Evolutionary conservation across 2,329 filamentous ascomycete species (phyloP), one percentile per base, ranked within the genome.

Genomic region (Leptographium wingfieldii): DNA sequence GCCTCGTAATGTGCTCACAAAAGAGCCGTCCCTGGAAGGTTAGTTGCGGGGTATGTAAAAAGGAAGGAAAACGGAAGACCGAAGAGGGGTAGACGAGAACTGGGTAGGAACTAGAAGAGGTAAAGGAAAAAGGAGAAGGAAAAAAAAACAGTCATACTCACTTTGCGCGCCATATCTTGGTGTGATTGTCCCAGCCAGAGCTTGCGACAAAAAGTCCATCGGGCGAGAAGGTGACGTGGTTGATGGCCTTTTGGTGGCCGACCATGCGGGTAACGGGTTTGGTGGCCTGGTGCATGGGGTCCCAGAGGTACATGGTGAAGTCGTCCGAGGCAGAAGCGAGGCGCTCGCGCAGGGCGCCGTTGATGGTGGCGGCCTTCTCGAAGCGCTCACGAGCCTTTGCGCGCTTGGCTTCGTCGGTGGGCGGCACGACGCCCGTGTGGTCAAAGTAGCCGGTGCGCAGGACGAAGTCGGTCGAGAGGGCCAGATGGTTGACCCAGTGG

Each of bases 231-330:
- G 86, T 88, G 55, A 97, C 92, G 70, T 96, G 89, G 71, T 97
- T 96, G 66, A 97, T 92, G 69, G 92, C 89, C 74, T 97, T 97
- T 71, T 96, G 90, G 69, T 99, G 94, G 2, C 94, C 94, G n/a
- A 90, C 74, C 74, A 97, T 81, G 40, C 91, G 80, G n/a, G 89
- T 87, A 3, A 97, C 77, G 0, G 92, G 92, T 71, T 97, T 96
- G 9, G 79, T 88, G 4, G 86, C 85, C 62, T 80, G 73, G 52
- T 78, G 79, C 11, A 85, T 79, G 0, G 92, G 92, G 62, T 95
- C 89, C 92, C 92, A 99, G 9, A 99, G 80, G 70, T 91, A 96
- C 81, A 99, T 92, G 6, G 92, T 96, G 71, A 92, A 95, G 72
- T 99, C 94, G 69, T 97, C 94, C 65, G 63, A 65, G 12, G 92